phyloP scores from a whole-genome alignment of 768 basidiomycete genomes.

The Phaeotremella fagi region DNA sequence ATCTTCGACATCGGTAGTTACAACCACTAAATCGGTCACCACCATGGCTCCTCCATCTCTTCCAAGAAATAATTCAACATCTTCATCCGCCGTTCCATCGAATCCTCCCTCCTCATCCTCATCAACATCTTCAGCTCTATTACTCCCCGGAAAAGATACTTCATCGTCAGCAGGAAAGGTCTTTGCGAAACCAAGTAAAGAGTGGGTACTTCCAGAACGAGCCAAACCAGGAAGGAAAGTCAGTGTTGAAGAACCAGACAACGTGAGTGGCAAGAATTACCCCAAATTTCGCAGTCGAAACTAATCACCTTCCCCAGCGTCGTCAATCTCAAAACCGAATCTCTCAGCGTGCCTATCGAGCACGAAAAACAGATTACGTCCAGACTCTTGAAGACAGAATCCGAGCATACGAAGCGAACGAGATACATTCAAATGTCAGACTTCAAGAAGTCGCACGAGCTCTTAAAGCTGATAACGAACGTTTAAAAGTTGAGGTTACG shows the following conservation, averaged over 20 bases:
- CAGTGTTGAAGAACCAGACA: conserved; percentile 35
- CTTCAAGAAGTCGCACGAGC: conserved; percentile 42
- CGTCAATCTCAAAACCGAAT: conserved; percentile 42
- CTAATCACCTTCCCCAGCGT: conserved; percentile 17
- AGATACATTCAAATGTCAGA: conserved; percentile 43
- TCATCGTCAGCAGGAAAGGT: conserved; percentile 44
- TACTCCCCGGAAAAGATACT: conserved; percentile 33
- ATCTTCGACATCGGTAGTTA: background rate
- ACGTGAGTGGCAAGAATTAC: conserved; percentile 23
- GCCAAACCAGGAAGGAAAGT: conserved; percentile 47
- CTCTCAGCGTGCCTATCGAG: conserved; percentile 40
- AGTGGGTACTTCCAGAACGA: conserved; percentile 48
- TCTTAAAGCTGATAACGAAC: conserved; percentile 35
- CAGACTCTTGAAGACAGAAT: conserved; percentile 37
- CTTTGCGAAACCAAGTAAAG: conserved; percentile 45
- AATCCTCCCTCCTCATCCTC: background rate
- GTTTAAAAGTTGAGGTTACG: conserved; percentile 27
- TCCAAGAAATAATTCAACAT: background rate
- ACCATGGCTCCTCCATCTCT: conserved; percentile 9
- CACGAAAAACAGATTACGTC: conserved; percentile 37
- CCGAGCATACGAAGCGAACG: conserved; percentile 36
- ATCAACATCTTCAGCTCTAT: background rate
- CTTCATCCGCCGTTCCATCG: background rate
- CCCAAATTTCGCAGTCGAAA: background rate
- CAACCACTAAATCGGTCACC: background rate